These are phyloP conservation scores for Penicillium malachiteum DNA, from an alignment of 495 filamentous ascomycete species.

Conservation along the genomic window DNA sequence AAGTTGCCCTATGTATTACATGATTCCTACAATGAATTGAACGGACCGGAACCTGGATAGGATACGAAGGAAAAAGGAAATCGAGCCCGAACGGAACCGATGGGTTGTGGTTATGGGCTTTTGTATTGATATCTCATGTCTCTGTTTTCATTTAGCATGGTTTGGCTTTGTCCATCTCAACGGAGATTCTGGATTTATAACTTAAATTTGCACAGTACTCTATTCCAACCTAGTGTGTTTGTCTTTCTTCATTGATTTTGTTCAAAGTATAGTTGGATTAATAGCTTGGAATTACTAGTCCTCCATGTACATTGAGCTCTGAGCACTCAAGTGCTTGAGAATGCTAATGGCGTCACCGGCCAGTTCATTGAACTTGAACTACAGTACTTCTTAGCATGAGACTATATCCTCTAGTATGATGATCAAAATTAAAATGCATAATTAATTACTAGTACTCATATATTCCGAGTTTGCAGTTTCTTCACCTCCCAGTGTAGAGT, in stretches of 20 bases:
- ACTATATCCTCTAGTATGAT: no score
- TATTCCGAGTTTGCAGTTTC: no score
- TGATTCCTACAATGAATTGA: conserved; percentile 7
- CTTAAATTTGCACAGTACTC: conserved; percentile 1
- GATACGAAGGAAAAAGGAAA: conserved; percentile 15
- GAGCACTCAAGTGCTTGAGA: no score
- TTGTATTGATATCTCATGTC: conserved; percentile 37
- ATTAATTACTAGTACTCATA: no score
- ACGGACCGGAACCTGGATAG: background rate
- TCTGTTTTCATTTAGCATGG: conserved; percentile 31
- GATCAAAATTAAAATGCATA: no score
- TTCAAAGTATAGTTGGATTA: background rate
- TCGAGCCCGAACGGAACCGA: conserved; percentile 1
- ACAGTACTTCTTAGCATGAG: no score
- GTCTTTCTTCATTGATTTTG: background rate
- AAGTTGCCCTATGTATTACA: background rate
- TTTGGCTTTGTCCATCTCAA: conserved; percentile 29
- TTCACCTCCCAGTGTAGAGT: no score
- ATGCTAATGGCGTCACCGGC: no score
- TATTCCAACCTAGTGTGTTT: background rate
- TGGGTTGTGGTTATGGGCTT: conserved; percentile 6
- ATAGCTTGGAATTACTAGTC: no score
- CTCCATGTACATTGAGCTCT: no score
- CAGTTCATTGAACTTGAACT: no score
- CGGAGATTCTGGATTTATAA: conserved; percentile 26